Base-by-base conservation (phyloP, 1,139 yeast species). In the Yamadazyma pseudoaaseri region DNA sequence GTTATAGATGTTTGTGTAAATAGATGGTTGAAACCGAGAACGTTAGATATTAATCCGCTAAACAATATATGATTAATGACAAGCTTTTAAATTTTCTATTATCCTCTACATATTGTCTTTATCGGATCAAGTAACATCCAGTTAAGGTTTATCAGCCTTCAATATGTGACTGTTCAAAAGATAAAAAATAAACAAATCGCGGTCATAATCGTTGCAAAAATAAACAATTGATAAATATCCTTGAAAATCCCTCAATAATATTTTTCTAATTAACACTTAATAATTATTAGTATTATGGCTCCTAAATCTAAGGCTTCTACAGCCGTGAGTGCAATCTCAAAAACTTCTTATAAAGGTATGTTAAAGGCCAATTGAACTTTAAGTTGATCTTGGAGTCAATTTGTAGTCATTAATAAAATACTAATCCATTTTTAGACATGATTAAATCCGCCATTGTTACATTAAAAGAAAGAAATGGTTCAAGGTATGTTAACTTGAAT, bases 401-500 rank as follows among this genome's bases (percentile, higher is more conserved):
- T 11, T 16, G 18, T 15, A n/a, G 6, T 13, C 15, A 31, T n/a
- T n/a, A n/a, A n/a, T n/a, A 20, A 4, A 26, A 29, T 44, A 47
- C 53, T 52, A 50, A 51, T 52, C 3, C 33, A 15, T 3, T n/a
- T 28, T 30, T 53, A 79, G 95, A 85, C 41, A 74, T 86, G 79
- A 85, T 87, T 59, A 75, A 75, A 51, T 79, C 83, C 41, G 95
- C 95, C 36, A 71, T 87, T 46, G 57, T 73, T 31, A 65, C 81
- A 24, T 73, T 86, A 51, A 84, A 85, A 54, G 94, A 85, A 52
- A 80, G 95, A 65, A 82, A 76, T 43, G 96, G 96, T 36, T 82
- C 94, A 30, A 77, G 83, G 74, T 75, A 69, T 50, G 79, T 22
- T 29, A 3, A 22, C 5, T 16, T n/a, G 6, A 16, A 22, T 22